Percentiles rank a stretch among this genome's conserved stretches.
Evolutionary conservation across 2,329 filamentous ascomycete genomes (phyloP).

Genomic region (Chaetoscypha palmicola): DNA sequence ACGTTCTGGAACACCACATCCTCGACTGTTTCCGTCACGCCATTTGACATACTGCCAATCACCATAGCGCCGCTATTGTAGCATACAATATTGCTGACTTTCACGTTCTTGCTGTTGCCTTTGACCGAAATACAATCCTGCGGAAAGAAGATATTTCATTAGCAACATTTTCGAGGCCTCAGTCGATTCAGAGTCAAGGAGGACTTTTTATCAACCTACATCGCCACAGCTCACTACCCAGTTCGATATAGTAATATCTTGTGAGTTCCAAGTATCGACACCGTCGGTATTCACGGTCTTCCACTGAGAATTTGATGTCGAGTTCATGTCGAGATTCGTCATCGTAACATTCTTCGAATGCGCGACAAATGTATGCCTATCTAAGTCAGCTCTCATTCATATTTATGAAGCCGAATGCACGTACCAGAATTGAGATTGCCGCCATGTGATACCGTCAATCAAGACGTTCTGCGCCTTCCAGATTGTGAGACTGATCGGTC

Average conservation of each 20-base stretch:
- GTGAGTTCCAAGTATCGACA: constrained; percentile 52
- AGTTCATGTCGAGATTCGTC: constrained; percentile 16
- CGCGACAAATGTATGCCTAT: constrained; percentile 15
- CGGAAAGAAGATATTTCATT: background rate
- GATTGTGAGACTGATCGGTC: constrained; percentile 39
- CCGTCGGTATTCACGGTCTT: constrained; percentile 57
- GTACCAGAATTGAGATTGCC: constrained; percentile 15
- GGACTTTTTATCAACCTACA: constrained; percentile 4
- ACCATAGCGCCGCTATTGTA: constrained; percentile 50
- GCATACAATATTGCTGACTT: constrained; percentile 54
- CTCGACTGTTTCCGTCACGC: constrained; percentile 47
- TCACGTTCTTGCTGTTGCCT: constrained; percentile 49
- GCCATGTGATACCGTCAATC: constrained; percentile 33
- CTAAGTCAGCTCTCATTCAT: background rate
- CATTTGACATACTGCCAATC: constrained; percentile 39
- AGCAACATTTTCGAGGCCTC: no score
- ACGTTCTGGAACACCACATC: constrained; percentile 47
- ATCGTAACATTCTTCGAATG: constrained; percentile 16
- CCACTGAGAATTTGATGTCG: constrained; percentile 34
- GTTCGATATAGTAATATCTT: constrained; percentile 44
- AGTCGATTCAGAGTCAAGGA: background rate
- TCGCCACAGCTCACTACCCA: constrained; percentile 43
- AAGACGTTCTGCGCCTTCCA: constrained; percentile 40
- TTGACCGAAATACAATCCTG: constrained; percentile 50
- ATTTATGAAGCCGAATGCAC: background rate